Evolutionary conservation across 1,284 basidiomycete genomes (phyloP).

Genomic region (Cutaneotrichosporon sp.): DNA sequence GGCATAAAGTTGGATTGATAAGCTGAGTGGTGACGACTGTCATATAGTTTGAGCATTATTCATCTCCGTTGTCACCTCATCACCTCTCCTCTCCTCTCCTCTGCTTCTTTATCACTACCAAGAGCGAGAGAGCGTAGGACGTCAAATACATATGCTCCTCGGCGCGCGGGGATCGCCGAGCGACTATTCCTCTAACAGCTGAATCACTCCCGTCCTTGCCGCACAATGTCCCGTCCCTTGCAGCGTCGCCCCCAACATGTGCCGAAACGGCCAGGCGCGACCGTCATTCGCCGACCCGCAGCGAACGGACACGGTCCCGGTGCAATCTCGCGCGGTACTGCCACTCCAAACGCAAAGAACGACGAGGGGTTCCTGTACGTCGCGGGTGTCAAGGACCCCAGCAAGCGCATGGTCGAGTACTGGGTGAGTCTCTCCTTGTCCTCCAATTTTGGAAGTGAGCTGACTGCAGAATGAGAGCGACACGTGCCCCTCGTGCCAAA

Average conservation of each 20-base stretch:
- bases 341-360: slow-evolving; percentile 16
- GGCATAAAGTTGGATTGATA: not conserved
- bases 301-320: slow-evolving; percentile 9
- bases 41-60: not conserved
- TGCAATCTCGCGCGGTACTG: slow-evolving; percentile 16
- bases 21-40: not conserved
- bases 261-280: slow-evolving; percentile 18
- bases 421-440: slow-evolving; percentile 30
- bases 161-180: not conserved
- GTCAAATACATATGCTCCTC: not conserved
- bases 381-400: slow-evolving; percentile 46
- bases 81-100: not conserved
- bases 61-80: not conserved
- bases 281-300: slow-evolving; percentile 2
- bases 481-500: slow-evolving; percentile 95
- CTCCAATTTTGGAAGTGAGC: not conserved
- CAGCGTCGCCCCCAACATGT: slow-evolving; percentile 10
- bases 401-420: slow-evolving; percentile 47
- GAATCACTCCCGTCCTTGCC: not conserved
- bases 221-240: slow-evolving; percentile 5
- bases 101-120: not conserved
- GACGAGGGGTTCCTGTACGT: slow-evolving; percentile 48
- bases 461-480: slow-evolving; percentile 76
- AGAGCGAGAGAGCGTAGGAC: not conserved
- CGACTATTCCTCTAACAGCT: not conserved